Evolutionary conservation across 129 eudicot species (phyloP).

Genomic region (Chrysanthemum lavandulifolium): DNA sequence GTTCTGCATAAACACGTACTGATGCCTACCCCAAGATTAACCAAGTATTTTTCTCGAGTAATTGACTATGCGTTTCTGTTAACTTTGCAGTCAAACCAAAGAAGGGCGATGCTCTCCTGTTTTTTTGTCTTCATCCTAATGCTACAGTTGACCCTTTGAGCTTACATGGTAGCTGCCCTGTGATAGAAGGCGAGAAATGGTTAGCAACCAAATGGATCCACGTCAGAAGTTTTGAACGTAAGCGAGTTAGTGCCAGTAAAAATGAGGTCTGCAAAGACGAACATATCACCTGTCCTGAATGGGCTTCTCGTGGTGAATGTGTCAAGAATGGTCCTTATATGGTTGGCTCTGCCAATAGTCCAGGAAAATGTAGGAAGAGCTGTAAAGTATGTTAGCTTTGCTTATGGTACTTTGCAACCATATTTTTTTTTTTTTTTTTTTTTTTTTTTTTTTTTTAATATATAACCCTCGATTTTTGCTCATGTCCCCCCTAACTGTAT

Average conservation of each 20-base stretch:
- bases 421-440: neutral
- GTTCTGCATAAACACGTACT: too few relatives aligned
- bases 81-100: conserved; percentile 66
- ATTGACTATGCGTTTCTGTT: conserved; percentile 13
- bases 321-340: conserved; percentile 59
- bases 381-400: conserved; percentile 59
- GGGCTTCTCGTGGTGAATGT: conserved; percentile 81
- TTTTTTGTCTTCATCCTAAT: conserved; percentile 71
- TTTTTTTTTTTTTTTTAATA: too few relatives aligned
- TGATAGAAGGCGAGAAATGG: conserved; percentile 86
- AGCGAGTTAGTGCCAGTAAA: conserved; percentile 13
- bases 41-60: neutral
- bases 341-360: conserved; percentile 42
- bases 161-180: conserved; percentile 90
- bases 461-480: neutral
- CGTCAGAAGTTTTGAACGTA: conserved; percentile 55
- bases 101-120: conserved; percentile 76
- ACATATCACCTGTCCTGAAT: conserved; percentile 38
- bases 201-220: conserved; percentile 93
- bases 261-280: conserved; percentile 46
- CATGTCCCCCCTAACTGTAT: neutral
- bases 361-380: conserved; percentile 64
- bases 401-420: neutral
- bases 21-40: neutral
- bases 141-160: conserved; percentile 59